Evolutionary conservation across 164 flowering plant genomes (phyloP).

Genomic region (Sedum album): DNA sequence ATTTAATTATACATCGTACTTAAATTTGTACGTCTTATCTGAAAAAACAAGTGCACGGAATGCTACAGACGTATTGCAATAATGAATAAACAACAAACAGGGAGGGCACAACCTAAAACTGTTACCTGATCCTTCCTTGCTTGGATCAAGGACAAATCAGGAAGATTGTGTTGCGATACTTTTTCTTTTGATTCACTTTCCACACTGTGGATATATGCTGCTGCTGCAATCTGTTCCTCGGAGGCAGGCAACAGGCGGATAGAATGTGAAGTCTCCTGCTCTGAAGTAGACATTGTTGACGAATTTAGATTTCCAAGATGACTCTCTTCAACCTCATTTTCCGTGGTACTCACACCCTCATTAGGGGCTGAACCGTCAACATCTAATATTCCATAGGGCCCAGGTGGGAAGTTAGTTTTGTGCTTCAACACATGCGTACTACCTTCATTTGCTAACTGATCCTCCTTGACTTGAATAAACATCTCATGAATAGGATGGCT

Average conservation of each 20-base stretch:
- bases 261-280: neutral
- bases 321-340: neutral
- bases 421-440: neutral
- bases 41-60: neutral
- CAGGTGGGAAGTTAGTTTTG: neutral
- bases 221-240: constrained; percentile 10
- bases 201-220: constrained; percentile 11
- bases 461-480: neutral
- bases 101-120: constrained; percentile 44
- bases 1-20: constrained; percentile 52
- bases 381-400: neutral
- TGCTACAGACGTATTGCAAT: neutral
- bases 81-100: constrained; percentile 8
- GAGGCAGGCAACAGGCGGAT: neutral
- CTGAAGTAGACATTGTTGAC: neutral
- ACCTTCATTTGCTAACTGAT: neutral
- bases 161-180: constrained; percentile 9
- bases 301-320: neutral
- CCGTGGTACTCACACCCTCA: neutral
- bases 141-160: constrained; percentile 14
- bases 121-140: constrained; percentile 53
- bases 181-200: constrained; percentile 8
- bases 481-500: neutral
- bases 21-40: constrained; percentile 15
- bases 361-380: neutral